These are phyloP conservation scores for Golubevia pallescens DNA, from an alignment of 1,284 basidiomycete species.

Conservation along the genomic window DNA sequence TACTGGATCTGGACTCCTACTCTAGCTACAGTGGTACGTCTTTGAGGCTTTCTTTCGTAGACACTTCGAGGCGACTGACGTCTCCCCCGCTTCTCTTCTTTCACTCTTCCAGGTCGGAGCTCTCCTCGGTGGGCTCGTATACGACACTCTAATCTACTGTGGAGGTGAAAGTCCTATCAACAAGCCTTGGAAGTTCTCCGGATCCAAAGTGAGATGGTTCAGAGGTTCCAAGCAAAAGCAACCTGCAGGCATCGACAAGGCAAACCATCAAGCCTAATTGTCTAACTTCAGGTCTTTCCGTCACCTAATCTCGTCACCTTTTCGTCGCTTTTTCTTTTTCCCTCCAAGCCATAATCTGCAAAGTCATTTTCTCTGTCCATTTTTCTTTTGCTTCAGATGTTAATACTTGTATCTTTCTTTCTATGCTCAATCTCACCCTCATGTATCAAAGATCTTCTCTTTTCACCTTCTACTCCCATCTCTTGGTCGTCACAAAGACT, in stretches of 20 bases:
- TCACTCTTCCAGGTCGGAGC: slow-evolving; percentile 9
- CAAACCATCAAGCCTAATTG: neutral
- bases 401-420: too few species aligned
- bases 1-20: neutral
- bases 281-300: neutral
- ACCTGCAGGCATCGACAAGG: neutral
- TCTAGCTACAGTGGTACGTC: neutral
- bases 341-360: too few species aligned
- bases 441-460: too few species aligned
- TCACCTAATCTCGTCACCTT: neutral
- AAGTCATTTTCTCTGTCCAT: too few species aligned
- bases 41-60: neutral
- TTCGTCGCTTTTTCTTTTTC: too few species aligned
- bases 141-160: slow-evolving; percentile 18
- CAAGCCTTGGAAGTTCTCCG: neutral
- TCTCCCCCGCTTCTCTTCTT: too few species aligned
- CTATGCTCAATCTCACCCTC: too few species aligned
- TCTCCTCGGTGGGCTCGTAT: slow-evolving; percentile 11
- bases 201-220: neutral
- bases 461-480: too few species aligned
- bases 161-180: slow-evolving; percentile 22
- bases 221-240: slow-evolving; percentile 1
- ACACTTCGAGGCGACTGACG: too few species aligned
- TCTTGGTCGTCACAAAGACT: too few species aligned
- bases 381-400: too few species aligned